Evolutionary conservation across 129 eudicot species (phyloP).

Genomic region (Saussurea involucrata): DNA sequence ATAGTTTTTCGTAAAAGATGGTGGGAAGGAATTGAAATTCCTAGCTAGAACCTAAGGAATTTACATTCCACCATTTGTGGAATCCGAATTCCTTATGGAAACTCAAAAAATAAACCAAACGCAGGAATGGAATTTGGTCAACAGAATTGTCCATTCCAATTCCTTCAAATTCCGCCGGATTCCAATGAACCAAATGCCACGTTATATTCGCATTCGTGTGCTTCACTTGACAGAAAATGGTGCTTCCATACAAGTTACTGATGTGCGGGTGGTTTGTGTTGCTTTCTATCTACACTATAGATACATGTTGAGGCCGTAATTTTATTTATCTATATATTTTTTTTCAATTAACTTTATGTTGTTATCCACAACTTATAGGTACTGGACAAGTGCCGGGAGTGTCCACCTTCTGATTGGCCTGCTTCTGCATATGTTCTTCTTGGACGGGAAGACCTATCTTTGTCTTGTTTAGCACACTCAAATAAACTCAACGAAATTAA

Average conservation of each 20-base stretch:
- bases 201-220: neutral
- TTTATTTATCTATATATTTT: neutral
- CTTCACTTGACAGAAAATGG: neutral
- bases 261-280: neutral
- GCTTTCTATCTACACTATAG: neutral
- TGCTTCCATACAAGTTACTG: neutral
- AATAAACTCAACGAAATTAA: conserved; percentile 48
- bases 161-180: no score
- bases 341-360: neutral
- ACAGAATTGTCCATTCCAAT: no score
- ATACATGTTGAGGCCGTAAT: neutral
- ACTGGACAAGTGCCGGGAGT: conserved; percentile 89
- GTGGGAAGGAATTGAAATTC: no score
- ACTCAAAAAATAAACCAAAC: no score
- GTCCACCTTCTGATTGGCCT: conserved; percentile 97
- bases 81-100: no score
- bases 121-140: no score
- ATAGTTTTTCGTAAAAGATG: no score
- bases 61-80: no score
- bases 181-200: no score
- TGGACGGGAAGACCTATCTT: conserved; percentile 95
- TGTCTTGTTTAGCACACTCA: conserved; percentile 50
- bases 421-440: conserved; percentile 96
- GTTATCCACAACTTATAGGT: conserved; percentile 40
- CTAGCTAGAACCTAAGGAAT: no score